Conservation (phyloP, 2,329 filamentous ascomycete species). For the Colletotrichum destructivum region DNA sequence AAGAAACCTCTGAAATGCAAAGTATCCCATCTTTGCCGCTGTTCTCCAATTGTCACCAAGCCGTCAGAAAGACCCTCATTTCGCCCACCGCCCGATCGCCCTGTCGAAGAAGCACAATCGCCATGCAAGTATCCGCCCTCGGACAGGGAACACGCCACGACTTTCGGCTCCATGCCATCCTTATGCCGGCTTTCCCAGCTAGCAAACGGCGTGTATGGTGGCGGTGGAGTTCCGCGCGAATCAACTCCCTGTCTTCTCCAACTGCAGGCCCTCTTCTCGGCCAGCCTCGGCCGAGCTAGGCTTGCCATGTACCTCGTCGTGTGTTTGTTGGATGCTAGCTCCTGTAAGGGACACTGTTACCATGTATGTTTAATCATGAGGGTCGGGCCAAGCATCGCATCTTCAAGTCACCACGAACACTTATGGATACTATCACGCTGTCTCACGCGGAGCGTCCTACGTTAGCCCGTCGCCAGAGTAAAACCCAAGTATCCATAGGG, state of each 20-base stretch:
- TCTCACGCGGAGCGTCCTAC: neutral
- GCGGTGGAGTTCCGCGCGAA: conserved; percentile 41
- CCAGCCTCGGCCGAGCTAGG: conserved; percentile 35
- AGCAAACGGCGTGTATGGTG: neutral
- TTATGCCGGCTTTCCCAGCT: conserved; percentile 17
- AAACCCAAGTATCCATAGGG: conserved; percentile 1
- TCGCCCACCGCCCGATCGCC: conserved; percentile 3
- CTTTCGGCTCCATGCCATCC: conserved; percentile 33
- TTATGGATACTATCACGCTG: neutral
- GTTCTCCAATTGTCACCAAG: neutral
- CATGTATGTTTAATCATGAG: neutral
- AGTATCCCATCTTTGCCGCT: too few species aligned
- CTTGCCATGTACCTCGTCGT: too few species aligned
- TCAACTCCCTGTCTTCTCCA: conserved; percentile 40
- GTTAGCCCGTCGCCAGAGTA: neutral
- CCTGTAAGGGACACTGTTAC: neutral
- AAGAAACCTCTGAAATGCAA: neutral
- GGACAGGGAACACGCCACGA: conserved; percentile 22
- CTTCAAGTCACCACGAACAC: neutral
- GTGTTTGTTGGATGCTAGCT: too few species aligned
- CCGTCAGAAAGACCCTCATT: neutral
- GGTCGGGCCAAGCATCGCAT: neutral
- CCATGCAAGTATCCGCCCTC: conserved; percentile 14
- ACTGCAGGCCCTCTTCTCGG: conserved; percentile 25
- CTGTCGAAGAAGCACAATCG: conserved; percentile 18